Percentiles rank a stretch among this genome's conserved stretches.
Evolutionary conservation across 805 yeast genomes (phyloP).

Genomic region (Candida gorgasii): DNA sequence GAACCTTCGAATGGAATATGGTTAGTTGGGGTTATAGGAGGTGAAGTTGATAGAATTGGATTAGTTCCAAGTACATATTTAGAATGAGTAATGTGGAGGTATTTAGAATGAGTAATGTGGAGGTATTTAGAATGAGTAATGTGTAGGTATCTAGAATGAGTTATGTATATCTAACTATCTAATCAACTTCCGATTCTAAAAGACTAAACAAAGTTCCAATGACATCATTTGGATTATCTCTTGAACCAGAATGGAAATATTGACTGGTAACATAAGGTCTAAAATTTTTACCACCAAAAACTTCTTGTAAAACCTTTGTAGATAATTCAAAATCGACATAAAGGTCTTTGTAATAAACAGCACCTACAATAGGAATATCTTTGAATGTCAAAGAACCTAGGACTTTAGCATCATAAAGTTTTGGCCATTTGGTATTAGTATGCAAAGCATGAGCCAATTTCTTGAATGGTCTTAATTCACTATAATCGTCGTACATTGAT

Average conservation of each 20-base stretch:
- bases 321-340: slow-evolving; percentile 51
- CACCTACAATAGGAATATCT: slow-evolving; percentile 49
- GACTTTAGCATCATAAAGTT: slow-evolving; percentile 33
- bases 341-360: slow-evolving; percentile 49
- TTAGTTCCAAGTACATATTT: slow-evolving; percentile 37
- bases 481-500: slow-evolving; percentile 51
- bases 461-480: slow-evolving; percentile 41
- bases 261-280: slow-evolving; percentile 48
- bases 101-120: too few relatives aligned
- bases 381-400: slow-evolving; percentile 32
- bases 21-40: slow-evolving; percentile 30
- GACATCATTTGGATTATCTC: slow-evolving; percentile 41
- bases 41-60: slow-evolving; percentile 28
- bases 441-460: slow-evolving; percentile 42
- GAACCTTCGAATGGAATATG: slow-evolving; percentile 28
- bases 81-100: neutral
- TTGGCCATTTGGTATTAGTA: slow-evolving; percentile 33
- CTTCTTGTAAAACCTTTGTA: slow-evolving; percentile 32
- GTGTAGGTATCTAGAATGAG: neutral
- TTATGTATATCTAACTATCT: neutral
- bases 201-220: slow-evolving; percentile 41
- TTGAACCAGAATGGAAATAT: slow-evolving; percentile 51
- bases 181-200: slow-evolving; percentile 42
- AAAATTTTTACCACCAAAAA: slow-evolving; percentile 32
- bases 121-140: slow-evolving; percentile 13